Evolutionary conservation across 805 yeast species (phyloP).

Genomic region (Blastobotrys chiropterorum): DNA sequence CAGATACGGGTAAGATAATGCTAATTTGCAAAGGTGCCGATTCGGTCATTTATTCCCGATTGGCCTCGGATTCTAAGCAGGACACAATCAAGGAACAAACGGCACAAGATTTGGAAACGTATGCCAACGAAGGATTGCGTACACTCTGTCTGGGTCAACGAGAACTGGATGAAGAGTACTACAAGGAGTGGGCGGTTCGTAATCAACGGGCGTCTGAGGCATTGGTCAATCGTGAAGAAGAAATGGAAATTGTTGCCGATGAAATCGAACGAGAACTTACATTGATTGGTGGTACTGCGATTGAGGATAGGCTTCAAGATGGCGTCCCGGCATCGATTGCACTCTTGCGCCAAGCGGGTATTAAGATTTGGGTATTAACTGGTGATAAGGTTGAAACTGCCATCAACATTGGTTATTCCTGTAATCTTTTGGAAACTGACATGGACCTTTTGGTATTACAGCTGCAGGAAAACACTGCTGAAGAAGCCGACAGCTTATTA

Average conservation of each 20-base stretch:
- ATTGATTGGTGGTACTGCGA: constrained; percentile 73
- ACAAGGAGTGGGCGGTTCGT: constrained; percentile 43
- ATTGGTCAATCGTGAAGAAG: constrained; percentile 52
- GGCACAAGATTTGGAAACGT: constrained; percentile 58
- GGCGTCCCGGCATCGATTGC: constrained; percentile 75
- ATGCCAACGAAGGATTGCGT: constrained; percentile 71
- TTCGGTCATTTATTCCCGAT: constrained; percentile 52
- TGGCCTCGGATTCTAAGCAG: constrained; percentile 28
- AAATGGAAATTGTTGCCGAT: constrained; percentile 47
- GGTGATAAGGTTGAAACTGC: constrained; percentile 84
- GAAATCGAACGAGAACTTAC: constrained; percentile 53
- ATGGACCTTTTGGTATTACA: constrained; percentile 63
- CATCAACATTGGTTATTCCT: constrained; percentile 74
- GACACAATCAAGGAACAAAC: constrained; percentile 45
- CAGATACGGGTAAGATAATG: constrained; percentile 36
- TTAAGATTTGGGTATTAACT: constrained; percentile 76
- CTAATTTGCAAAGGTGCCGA: constrained; percentile 72
- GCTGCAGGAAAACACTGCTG: constrained; percentile 27
- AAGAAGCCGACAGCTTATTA: constrained; percentile 28
- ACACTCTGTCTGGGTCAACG: constrained; percentile 65
- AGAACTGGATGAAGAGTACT: constrained; percentile 39
- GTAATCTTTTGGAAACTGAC: constrained; percentile 58
- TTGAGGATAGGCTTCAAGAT: constrained; percentile 70
- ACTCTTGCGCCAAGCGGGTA: constrained; percentile 61
- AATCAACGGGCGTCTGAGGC: constrained; percentile 49